These are phyloP conservation scores for Abeoforma whisleri DNA, from an alignment of 78 protist species.

Conservation along the genomic window DNA sequence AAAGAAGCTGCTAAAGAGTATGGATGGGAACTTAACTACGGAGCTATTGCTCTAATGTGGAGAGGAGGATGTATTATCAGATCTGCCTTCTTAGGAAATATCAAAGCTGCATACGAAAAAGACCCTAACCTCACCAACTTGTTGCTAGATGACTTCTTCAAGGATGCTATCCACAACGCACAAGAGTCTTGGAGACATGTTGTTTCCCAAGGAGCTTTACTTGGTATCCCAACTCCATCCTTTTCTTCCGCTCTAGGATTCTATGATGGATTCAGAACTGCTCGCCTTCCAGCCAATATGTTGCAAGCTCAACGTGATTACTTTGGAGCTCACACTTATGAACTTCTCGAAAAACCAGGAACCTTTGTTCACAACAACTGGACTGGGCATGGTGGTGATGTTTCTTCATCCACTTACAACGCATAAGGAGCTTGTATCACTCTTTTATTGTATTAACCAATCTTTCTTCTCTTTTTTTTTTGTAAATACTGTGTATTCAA, in stretches of 20 bases:
- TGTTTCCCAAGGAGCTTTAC: constrained; percentile 34
- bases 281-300: constrained; percentile 73
- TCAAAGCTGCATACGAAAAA: constrained; percentile 71
- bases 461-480: too few species aligned
- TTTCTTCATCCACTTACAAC: constrained; percentile 4
- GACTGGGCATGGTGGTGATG: constrained; percentile 54
- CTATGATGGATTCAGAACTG: constrained; percentile 75
- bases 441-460: too few species aligned
- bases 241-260: constrained; percentile 77
- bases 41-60: constrained; percentile 81
- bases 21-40: constrained; percentile 73
- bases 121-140: constrained; percentile 64
- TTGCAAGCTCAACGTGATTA: constrained; percentile 82
- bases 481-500: too few species aligned
- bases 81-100: constrained; percentile 68
- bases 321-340: constrained; percentile 92
- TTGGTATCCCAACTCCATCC: constrained; percentile 81
- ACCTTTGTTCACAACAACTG: constrained; percentile 60
- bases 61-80: constrained; percentile 95
- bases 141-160: constrained; percentile 66
- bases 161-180: background rate
- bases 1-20: background rate
- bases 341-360: constrained; percentile 67
- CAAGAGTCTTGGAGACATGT: constrained; percentile 53
- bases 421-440: too few species aligned